These are phyloP conservation scores for Phlebopus sp. DNA, from an alignment of 1,284 basidiomycete genomes.

Conservation along the genomic window DNA sequence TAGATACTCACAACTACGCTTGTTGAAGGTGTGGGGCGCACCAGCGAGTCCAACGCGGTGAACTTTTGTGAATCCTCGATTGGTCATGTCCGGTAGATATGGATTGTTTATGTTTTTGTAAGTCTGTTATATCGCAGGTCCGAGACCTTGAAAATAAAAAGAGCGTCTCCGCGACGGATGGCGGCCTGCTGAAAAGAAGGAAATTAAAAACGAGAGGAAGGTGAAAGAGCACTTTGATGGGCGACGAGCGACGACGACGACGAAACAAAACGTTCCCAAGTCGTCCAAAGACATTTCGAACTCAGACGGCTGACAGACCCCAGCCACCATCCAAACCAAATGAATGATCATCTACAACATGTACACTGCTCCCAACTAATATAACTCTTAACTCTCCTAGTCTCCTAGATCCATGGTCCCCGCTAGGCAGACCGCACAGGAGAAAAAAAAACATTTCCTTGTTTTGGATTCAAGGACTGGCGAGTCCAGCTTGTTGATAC, in stretches of 20 bases:
- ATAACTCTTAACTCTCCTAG: too few relatives aligned
- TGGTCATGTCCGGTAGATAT: conserved; percentile 21
- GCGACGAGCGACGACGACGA: conserved; percentile 9
- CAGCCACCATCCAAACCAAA: conserved; percentile 10
- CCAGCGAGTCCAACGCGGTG: conserved; percentile 26
- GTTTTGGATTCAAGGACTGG: too few relatives aligned
- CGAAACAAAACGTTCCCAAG: background rate
- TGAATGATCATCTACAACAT: too few relatives aligned
- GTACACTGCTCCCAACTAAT: too few relatives aligned
- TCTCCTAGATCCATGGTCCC: too few relatives aligned
- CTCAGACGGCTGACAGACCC: conserved; percentile 18
- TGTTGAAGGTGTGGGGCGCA: conserved; percentile 18
- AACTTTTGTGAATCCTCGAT: conserved; percentile 30
- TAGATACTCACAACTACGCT: conserved; percentile 18
- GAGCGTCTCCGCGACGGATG: conserved; percentile 26
- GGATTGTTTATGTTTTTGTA: conserved; percentile 4
- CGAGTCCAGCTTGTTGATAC: too few relatives aligned
- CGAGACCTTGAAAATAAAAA: conserved; percentile 17
- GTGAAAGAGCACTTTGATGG: conserved; percentile 2
- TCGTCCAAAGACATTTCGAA: conserved; percentile 18
- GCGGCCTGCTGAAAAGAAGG: conserved; percentile 22
- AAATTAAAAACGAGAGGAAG: conserved; percentile 14
- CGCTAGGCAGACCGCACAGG: too few relatives aligned
- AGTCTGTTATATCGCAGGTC: conserved; percentile 5
- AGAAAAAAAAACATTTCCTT: too few relatives aligned